Evolutionary conservation across 139 green algal species (phyloP), one percentile per base, ranked within the genome.

Genomic region (Penium margaritaceum): DNA sequence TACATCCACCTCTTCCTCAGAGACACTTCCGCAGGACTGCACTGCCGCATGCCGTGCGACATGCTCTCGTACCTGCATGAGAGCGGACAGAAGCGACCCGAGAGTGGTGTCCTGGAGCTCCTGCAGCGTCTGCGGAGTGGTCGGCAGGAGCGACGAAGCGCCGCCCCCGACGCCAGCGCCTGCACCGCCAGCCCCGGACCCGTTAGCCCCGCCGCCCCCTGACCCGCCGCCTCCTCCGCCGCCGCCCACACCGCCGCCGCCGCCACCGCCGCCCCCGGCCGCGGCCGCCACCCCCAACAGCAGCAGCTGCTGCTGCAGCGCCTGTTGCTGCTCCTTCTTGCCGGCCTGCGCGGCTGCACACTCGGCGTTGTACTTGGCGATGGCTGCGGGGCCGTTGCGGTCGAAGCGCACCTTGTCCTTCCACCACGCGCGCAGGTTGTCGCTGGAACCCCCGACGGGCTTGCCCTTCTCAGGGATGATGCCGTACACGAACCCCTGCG

Each of bases 401-500:
- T 80, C 73, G 34, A 80, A 80, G 3, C 73, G 73, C 32, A 80
- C 73, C 51, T 80, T 80, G 21, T 80, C 73, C 55, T 80, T 80
- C 73, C 73, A 80, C 73, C 73, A 80, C 3, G 73, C 73, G 19
- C 73, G 34, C 21, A 80, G 63, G 54, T 80, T 80, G 21, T 80
- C 73, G 32, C 67, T 78, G 63, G 27, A 54, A 17, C 73, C 73
- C 19, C 73, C 73, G 3, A 80, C 73, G 39, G 73, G 73, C 55
- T 80, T 80, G 43, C 73, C 73, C 24, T 74, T 80, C 68, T 80
- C 73, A 27, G 73, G 73, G 32, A 80, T 80, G 12, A 80, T 80
- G 5, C 73, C 73, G 66, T 80, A 80, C 44, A 80, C 73, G 55
- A 80, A 80, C 1, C 73, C 73, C 53, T 80, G 73, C 33, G 64